phyloP scores from a whole-genome alignment of 2,329 filamentous ascomycete genomes.

The Ascosphaera aggregata region DNA sequence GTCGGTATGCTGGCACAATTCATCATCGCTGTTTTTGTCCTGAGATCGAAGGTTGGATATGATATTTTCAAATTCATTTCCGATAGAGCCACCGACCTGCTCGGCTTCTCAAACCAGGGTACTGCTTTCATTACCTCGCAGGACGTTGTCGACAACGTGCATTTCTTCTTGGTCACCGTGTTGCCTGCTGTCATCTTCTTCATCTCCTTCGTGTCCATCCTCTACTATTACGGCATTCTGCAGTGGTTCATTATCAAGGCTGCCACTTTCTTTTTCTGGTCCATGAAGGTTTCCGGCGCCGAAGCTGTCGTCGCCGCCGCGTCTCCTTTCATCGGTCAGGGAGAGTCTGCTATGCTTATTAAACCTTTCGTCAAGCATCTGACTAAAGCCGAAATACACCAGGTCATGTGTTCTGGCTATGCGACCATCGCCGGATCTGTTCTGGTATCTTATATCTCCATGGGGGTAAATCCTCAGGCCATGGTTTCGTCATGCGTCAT shows the following conservation, averaged over 20 bases:
- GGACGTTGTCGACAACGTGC: constrained; percentile 14
- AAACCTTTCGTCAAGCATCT: constrained; percentile 66
- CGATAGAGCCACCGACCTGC: constrained; percentile 43
- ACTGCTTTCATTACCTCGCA: constrained; percentile 43
- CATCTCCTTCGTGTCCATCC: constrained; percentile 68
- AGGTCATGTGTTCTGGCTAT: constrained; percentile 81
- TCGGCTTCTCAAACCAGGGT: constrained; percentile 54
- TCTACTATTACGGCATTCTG: constrained; percentile 58
- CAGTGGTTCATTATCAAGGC: constrained; percentile 85
- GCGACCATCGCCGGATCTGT: constrained; percentile 82
- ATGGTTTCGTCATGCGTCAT: constrained; percentile 85
- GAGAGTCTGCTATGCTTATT: constrained; percentile 84
- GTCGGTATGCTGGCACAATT: constrained; percentile 78
- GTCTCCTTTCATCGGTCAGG: constrained; percentile 84
- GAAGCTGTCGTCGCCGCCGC: constrained; percentile 88
- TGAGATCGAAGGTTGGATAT: constrained; percentile 57
- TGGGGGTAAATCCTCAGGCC: constrained; percentile 66
- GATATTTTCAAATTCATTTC: constrained; percentile 88
- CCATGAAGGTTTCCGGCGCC: constrained; percentile 63
- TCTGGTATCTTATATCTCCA: constrained; percentile 60
- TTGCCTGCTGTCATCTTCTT: constrained; percentile 94
- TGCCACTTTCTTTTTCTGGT: constrained; percentile 80
- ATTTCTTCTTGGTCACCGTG: constrained; percentile 54
- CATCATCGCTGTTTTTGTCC: constrained; percentile 67
- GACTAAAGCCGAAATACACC: constrained; percentile 71